phyloP scores from a whole-genome alignment of 176 grass and related monocot genomes.

The Rhynchospora tenuis region DNA sequence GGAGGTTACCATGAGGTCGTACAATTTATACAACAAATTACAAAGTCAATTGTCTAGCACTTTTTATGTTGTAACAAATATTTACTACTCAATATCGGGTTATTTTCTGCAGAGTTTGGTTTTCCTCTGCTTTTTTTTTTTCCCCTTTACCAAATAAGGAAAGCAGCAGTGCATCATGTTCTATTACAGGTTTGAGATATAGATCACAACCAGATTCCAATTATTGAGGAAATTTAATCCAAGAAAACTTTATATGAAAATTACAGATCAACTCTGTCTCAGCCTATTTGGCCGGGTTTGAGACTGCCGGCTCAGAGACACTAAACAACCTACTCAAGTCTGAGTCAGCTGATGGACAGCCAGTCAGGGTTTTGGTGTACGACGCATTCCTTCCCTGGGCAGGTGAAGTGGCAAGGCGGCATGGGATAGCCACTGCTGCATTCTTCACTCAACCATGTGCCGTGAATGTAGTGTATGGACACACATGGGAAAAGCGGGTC shows the following conservation, averaged over 20 bases:
- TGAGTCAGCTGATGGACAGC: conserved; percentile 35
- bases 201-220: not conserved
- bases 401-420: conserved; percentile 27
- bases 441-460: conserved; percentile 62
- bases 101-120: not conserved
- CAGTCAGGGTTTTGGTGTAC: conserved; percentile 54
- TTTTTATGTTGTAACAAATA: not conserved
- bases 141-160: too few species aligned
- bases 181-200: not conserved
- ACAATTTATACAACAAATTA: not conserved
- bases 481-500: conserved; percentile 32
- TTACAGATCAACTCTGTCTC: not conserved
- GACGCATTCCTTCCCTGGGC: conserved; percentile 63
- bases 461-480: conserved; percentile 43
- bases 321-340: conserved; percentile 35
- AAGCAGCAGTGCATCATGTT: not conserved
- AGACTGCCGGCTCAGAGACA: conserved; percentile 30
- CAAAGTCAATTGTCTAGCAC: not conserved
- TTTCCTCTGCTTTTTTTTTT: not conserved
- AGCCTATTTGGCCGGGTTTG: conserved; percentile 36
- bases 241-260: not conserved
- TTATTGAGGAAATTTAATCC: not conserved
- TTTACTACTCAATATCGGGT: not conserved
- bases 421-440: conserved; percentile 7
- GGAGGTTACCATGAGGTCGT: conserved; percentile 15